Conservation (phyloP, 768 basidiomycete species). For the Paxillus involutus region DNA sequence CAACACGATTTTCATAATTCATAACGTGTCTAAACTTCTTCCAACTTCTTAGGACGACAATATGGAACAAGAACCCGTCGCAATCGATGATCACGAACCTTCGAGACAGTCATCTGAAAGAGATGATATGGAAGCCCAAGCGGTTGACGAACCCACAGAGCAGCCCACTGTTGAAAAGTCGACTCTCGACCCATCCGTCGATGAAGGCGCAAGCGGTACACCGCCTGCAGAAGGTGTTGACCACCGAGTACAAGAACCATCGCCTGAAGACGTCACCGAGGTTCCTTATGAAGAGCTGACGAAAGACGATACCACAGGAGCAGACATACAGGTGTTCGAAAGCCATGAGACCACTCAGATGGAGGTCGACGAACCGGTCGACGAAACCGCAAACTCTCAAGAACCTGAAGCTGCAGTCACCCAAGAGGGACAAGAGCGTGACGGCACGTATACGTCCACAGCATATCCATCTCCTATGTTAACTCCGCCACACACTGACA, state of each 20-base stretch:
- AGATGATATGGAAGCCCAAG: not conserved
- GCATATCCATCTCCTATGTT: not conserved
- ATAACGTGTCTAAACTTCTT: not conserved
- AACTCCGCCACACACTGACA: slow-evolving; percentile 2
- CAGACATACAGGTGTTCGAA: not conserved
- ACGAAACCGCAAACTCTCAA: slow-evolving; percentile 8
- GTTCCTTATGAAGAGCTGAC: slow-evolving; percentile 8
- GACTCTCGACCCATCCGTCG: not conserved
- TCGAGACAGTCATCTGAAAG: slow-evolving; percentile 1
- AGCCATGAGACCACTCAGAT: slow-evolving; percentile 4
- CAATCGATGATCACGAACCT: slow-evolving; percentile 1
- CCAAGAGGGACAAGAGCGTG: slow-evolving; percentile 15
- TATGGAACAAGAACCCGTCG: slow-evolving; percentile 1
- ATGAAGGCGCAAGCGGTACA: not conserved
- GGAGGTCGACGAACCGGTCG: slow-evolving; percentile 17
- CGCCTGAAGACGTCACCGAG: slow-evolving; percentile 7
- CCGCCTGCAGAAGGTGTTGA: slow-evolving; percentile 8
- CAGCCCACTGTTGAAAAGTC: not conserved
- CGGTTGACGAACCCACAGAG: slow-evolving; percentile 5
- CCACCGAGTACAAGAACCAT: not conserved
- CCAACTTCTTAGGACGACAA: slow-evolving; percentile 9
- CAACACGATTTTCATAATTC: not conserved
- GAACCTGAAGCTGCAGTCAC: slow-evolving; percentile 10
- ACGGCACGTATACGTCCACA: slow-evolving; percentile 12
- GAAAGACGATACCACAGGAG: slow-evolving; percentile 5